Conservation (phyloP, 2,329 filamentous ascomycete species). For the Corniculantispora saksenae region DNA sequence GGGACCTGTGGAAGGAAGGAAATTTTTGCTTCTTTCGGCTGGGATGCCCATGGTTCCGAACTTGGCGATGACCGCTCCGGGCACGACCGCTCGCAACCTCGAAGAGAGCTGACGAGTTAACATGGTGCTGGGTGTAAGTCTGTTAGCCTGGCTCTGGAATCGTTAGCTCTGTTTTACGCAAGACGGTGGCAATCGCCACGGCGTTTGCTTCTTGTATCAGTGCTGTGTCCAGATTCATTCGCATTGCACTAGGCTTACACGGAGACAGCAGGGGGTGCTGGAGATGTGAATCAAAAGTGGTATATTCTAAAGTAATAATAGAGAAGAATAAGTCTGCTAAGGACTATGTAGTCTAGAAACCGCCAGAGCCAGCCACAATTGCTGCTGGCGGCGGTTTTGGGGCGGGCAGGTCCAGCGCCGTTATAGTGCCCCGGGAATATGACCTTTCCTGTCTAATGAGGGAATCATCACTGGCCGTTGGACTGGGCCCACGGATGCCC, state of each 20-base stretch:
- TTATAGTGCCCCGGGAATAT: slow-evolving; percentile 2
- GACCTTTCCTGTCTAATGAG: slow-evolving; percentile 14
- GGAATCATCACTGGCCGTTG: slow-evolving; percentile 18
- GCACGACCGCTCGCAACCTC: too few relatives aligned
- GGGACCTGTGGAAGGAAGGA: not conserved
- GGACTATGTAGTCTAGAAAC: slow-evolving; percentile 1
- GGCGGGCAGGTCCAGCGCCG: not conserved
- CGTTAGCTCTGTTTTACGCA: not conserved
- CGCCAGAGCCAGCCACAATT: slow-evolving; percentile 14
- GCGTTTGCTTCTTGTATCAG: not conserved
- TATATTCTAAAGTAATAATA: slow-evolving; percentile 3
- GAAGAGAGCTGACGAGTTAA: too few relatives aligned
- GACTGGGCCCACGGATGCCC: slow-evolving; percentile 10
- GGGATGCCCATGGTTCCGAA: not conserved
- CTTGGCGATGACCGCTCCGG: not conserved
- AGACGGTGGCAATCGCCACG: not conserved
- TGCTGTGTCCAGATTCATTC: not conserved
- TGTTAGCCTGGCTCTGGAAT: not conserved
- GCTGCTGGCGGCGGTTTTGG: slow-evolving; percentile 11
- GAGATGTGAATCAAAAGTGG: not conserved
- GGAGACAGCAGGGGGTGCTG: not conserved
- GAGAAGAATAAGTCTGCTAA: not conserved
- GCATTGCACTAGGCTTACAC: not conserved
- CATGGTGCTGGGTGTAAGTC: not conserved
- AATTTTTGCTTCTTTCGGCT: not conserved